Evolutionary conservation across 1,284 basidiomycete species (phyloP), one percentile per base, ranked within the genome.

Genomic region (Trametes hirsuta): DNA sequence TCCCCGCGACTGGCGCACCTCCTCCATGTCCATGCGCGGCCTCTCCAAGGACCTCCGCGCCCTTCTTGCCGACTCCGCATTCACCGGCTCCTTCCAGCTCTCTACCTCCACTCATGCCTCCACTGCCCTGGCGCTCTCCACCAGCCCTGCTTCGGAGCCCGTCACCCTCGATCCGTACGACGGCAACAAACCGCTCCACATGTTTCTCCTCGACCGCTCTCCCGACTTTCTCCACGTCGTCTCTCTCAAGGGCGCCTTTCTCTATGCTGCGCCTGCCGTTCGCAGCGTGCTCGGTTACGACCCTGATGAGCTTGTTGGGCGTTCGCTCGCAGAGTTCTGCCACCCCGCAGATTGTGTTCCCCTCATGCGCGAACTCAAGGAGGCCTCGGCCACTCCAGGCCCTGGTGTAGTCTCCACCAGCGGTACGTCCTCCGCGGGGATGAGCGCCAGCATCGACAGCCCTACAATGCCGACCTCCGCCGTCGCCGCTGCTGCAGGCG

Each of bases 341-440:
- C 94, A 97, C 72, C 90, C 90, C 0, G 90, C 90, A 53, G 96
- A 98, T 72, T 82, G 95, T 40, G 91, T 97, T 1, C 94, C 95
- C 0, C 84, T 97, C 64, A 91, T 94, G 84, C 86, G 96, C 45
- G 94, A 97, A 77, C 82, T 98, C 63, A 98, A 98, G 75, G 95
- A 97, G 69, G 81, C 83, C 35, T 85, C 82, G 34, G 71, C 80
- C 8, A 76, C 74, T 8, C 65, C 63, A 34, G 63, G 63, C 15
- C 53, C 62, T n/a, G 59, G 60, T 15, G 41, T 53, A 9, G 47
- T 58, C 35, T 50, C 61, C 39, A 42, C 53, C 30, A 18, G 48
- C 48, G 51, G 55, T 40, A 42, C 58, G 37, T n/a, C 53, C 9
- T 25, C 54, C 11, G 42, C 47, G 41, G 45, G 41, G 54, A 48